Conservation (phyloP, 2,329 filamentous ascomycete species). For the Colletotrichum agaves region DNA sequence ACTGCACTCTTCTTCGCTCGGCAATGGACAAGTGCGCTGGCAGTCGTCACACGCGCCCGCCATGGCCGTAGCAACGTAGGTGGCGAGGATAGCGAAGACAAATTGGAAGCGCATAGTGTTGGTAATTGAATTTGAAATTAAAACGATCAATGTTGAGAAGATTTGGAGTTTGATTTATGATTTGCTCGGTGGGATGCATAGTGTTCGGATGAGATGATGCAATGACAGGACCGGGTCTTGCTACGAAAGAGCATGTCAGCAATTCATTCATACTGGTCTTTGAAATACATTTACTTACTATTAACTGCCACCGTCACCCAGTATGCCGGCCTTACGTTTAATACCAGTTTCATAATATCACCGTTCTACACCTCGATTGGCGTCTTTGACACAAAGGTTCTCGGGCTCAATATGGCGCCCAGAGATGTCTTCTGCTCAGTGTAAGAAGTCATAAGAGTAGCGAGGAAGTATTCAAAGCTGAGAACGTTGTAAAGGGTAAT, state of each 20-base stretch:
- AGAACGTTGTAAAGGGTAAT: slow-evolving; percentile 47
- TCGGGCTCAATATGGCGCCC: slow-evolving; percentile 40
- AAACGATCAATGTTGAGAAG: slow-evolving; percentile 1
- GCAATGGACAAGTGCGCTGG: slow-evolving; percentile 15
- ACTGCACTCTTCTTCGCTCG: slow-evolving; percentile 23
- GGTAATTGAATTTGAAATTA: background rate
- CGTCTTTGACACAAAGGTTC: slow-evolving; percentile 36
- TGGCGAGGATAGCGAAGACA: slow-evolving; percentile 11
- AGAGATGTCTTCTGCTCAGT: slow-evolving; percentile 41
- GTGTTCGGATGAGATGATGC: background rate
- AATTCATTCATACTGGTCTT: background rate
- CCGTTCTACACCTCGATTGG: slow-evolving; percentile 29
- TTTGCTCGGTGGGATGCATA: background rate
- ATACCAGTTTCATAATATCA: background rate
- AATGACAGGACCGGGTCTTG: background rate
- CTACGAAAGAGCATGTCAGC: no score
- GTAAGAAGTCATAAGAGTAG: slow-evolving; percentile 40
- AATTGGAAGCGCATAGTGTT: slow-evolving; percentile 22
- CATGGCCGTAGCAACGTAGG: slow-evolving; percentile 12
- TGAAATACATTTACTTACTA: background rate
- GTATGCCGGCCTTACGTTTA: background rate
- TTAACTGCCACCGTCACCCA: background rate
- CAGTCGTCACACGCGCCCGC: slow-evolving; percentile 22
- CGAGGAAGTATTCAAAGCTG: slow-evolving; percentile 42
- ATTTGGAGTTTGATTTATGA: background rate